A percentile compares a stretch with the other conserved stretches of the same genome.
Evolutionary conservation across 208 protist genomes (phyloP).

Genomic region (Leishmania lainsoni): DNA sequence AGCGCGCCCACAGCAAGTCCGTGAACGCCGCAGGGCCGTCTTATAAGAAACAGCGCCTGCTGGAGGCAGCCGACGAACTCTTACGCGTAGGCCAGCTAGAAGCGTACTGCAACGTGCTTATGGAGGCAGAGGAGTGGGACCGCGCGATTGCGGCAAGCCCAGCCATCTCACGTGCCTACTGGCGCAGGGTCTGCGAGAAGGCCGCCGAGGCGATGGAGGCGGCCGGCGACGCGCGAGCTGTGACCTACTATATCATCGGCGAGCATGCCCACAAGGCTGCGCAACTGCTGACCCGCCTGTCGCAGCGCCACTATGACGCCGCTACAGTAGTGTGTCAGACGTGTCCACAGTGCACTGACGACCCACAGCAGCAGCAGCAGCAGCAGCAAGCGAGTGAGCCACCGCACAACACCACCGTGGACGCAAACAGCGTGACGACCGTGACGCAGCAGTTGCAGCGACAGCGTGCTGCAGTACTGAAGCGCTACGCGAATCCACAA

Average conservation of each 20-base stretch:
- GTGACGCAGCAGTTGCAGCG: conserved; percentile 47
- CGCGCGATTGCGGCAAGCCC: conserved; percentile 87
- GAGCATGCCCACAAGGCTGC: conserved; percentile 77
- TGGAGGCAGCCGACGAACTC: conserved; percentile 74
- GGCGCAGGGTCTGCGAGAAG: conserved; percentile 73
- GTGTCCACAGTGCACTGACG: conserved; percentile 57
- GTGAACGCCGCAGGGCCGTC: conserved; percentile 49
- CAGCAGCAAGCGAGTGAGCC: conserved; percentile 38
- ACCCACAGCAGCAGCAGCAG: conserved; percentile 19
- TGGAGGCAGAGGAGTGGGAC: conserved; percentile 90
- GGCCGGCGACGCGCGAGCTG: conserved; percentile 57
- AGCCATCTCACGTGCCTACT: conserved; percentile 85
- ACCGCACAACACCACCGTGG: conserved; percentile 59
- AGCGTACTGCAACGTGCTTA: conserved; percentile 83
- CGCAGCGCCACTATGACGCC: conserved; percentile 45
- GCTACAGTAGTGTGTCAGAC: conserved; percentile 66
- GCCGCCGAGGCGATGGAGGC: conserved; percentile 77
- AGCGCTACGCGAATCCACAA: conserved; percentile 54
- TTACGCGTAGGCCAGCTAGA: conserved; percentile 73
- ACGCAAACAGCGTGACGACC: conserved; percentile 50
- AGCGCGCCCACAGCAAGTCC: conserved; percentile 75
- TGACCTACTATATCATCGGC: conserved; percentile 80
- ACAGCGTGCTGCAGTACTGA: conserved; percentile 38
- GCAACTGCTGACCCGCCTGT: conserved; percentile 48
- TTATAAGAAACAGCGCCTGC: conserved; percentile 64